Base-by-base conservation (phyloP, 768 basidiomycete species). In the Calocybe cyanea region DNA sequence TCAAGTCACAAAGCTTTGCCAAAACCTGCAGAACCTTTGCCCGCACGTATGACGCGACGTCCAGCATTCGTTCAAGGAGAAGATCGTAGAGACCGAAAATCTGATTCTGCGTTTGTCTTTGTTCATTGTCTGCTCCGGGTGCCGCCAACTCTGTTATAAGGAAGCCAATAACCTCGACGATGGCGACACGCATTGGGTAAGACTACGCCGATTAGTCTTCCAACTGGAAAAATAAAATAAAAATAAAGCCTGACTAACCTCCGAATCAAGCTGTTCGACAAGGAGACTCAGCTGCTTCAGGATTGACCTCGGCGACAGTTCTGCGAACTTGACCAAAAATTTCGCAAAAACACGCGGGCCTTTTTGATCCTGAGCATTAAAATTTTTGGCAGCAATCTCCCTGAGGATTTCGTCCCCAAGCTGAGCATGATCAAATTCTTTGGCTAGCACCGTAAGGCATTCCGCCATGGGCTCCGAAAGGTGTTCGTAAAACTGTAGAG, bases 391-490 rank as follows among this genome's bases (percentile, higher is more conserved):
- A 0, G 89, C 81, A 21, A 97, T 87, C 54, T 97, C 93, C 19
- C 92, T 80, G 13, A 99, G 70, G 37, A 98, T 75, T 56, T 97
- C 93, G 55, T 97, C 95, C 0, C 87, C 88, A 4, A 97, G 75
- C 59, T 94, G 92, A 1, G 82, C 71, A 49, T 92, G 81, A 63
- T 96, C 94, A 57, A 87, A 97, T 44, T 95, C 87, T 46, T 83
- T 84, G 7, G 85, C 78, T 13, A 96, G 77, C 39, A 84, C 69
- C 24, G 81, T 75, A 19, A 98, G 73, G 38, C 88, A 83, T 54
- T 97, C 95, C 0, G 96, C 95, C 83, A 97, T 87, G 1, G 87
- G 85, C 57, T 98, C 95, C 0, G 90, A 81, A 17, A 96, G 78
- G 59, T 98, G 95, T 55, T 99, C 96, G 54, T 84, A 91, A 64